A percentile compares a stretch with the other conserved stretches of the same genome.
Conservation (phyloP, 2,329 filamentous ascomycete genomes). For the Penicillium sp. region DNA sequence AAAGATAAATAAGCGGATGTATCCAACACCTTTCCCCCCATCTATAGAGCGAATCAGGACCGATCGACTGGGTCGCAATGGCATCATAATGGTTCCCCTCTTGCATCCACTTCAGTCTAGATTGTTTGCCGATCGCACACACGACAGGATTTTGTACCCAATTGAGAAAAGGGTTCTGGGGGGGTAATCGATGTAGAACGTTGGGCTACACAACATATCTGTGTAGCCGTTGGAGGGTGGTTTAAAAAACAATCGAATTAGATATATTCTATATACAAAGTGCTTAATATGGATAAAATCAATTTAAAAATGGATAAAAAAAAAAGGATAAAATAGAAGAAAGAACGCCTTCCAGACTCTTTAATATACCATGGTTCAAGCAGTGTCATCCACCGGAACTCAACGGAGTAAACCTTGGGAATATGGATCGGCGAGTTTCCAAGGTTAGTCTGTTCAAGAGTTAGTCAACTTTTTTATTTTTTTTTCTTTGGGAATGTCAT, state of each 20-base stretch:
- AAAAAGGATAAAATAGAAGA: background rate
- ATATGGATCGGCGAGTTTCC: conserved; percentile 18
- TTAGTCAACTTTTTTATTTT: background rate
- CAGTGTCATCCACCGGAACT: conserved; percentile 24
- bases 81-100: conserved; percentile 19
- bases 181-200: background rate
- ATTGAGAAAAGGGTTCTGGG: conserved; percentile 9
- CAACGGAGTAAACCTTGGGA: conserved; percentile 9
- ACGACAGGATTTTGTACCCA: background rate
- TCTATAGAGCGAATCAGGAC: conserved; percentile 1
- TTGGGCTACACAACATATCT: conserved; percentile 9
- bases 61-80: conserved; percentile 6
- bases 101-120: conserved; percentile 21
- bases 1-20: background rate
- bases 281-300: too few species aligned
- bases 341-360: conserved; percentile 10
- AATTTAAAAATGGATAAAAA: background rate
- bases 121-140: conserved; percentile 23
- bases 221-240: conserved; percentile 17
- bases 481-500: conserved; percentile 1
- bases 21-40: background rate
- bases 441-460: background rate
- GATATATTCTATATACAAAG: too few species aligned
- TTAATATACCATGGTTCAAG: conserved; percentile 8
- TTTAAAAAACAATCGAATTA: conserved; percentile 3